Base-by-base conservation (phyloP, 1,284 basidiomycete genomes). In the Ustilago hordei region DNA sequence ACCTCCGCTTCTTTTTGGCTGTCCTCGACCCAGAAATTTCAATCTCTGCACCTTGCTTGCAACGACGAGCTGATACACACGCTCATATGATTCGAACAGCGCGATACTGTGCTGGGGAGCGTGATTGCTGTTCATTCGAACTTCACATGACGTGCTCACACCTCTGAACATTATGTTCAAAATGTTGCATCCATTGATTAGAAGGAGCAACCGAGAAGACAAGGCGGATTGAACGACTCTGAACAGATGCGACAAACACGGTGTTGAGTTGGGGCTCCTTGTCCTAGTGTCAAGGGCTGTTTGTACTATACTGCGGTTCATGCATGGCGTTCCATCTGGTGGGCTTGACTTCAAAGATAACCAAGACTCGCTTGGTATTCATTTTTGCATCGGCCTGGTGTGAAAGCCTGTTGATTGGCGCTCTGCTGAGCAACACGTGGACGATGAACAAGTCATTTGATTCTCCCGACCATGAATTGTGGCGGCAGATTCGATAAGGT, bases 1-100 rank as follows among this genome's bases (percentile, higher is more conserved):
- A 56, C 55, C 55, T 56, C 55, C 55, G 55, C 55, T 57, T 39
- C 23, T 28, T 48, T 34, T 36, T 54, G 34, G 52, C 52, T 38
- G 4, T 13, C 4, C 4, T 2, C 11, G 12, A 50, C 31, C 48
- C 48, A 50, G 48, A 32, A 50, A 50, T n/a, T 32, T 13, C 13
- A 28, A 32, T 31, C 48, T 5, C 45, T 48, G 6, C 15, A 23
- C n/a, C 19, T 23, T 8, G 23, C 8, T 19, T 23, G 41, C 41
- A 13, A 8, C 36, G 17, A 15, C 39, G 8, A 41, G 39, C 39
- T 12, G 13, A 41, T 15, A 6, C 12, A 15, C 39, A 41, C 6
- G 17, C 39, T 17, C 15, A 12, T 41, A 28, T 28, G 23, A 28
- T 28, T 28, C 23, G 23, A 28, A 28, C 23, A 6, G 39, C 7